Evolutionary conservation across 129 eudicot species (phyloP).

Genomic region (Escallonia herrerae): DNA sequence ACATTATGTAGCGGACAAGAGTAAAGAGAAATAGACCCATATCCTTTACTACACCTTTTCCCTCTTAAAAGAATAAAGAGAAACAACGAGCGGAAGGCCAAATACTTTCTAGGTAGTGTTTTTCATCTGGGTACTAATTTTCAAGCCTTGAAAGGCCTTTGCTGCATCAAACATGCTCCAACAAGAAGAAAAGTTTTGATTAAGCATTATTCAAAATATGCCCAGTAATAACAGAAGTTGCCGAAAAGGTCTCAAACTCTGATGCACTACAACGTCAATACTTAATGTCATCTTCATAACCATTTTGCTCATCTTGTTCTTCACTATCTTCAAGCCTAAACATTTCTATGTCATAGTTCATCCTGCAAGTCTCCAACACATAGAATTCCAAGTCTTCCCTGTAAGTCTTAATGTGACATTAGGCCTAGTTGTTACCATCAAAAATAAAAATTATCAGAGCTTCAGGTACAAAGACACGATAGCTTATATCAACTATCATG

Average conservation of each 20-base stretch:
- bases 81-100: too few relatives aligned
- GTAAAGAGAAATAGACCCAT: too few relatives aligned
- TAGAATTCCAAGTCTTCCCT: slow-evolving; percentile 11
- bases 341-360: slow-evolving; percentile 4
- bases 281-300: not conserved
- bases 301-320: slow-evolving; percentile 2
- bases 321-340: slow-evolving; percentile 19
- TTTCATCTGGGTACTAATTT: too few relatives aligned
- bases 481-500: slow-evolving; percentile 6
- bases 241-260: slow-evolving; percentile 9
- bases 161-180: too few relatives aligned
- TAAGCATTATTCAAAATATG: too few relatives aligned
- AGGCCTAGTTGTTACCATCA: slow-evolving; percentile 4
- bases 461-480: slow-evolving; percentile 7
- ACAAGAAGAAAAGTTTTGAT: too few relatives aligned
- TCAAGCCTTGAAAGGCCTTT: too few relatives aligned
- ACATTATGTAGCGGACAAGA: too few relatives aligned
- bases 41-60: too few relatives aligned
- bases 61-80: too few relatives aligned
- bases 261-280: slow-evolving; percentile 6
- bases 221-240: too few relatives aligned
- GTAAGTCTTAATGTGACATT: slow-evolving; percentile 12
- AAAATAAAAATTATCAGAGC: slow-evolving; percentile 14
- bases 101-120: too few relatives aligned
- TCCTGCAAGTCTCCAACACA: slow-evolving; percentile 12